Percentiles rank a stretch among this genome's conserved stretches.
Evolutionary conservation across 495 filamentous ascomycete species (phyloP).

Genomic region (Wilcoxina mikolae): DNA sequence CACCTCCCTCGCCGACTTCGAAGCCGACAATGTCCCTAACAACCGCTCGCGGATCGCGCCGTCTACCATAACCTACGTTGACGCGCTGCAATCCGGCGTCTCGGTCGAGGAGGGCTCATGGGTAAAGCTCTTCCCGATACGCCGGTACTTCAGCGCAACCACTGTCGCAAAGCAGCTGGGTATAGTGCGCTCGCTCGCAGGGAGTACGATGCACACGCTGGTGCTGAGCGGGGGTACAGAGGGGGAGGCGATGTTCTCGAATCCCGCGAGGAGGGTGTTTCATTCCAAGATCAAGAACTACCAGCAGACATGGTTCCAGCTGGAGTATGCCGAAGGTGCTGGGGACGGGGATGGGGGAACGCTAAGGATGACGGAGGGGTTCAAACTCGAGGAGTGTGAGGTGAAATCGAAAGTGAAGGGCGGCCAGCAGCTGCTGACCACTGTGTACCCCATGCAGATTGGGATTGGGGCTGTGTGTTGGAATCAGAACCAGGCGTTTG

Average conservation of each 20-base stretch:
- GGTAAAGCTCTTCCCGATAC: constrained; percentile 38
- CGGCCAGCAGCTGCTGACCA: constrained; percentile 29
- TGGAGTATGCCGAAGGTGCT: constrained; percentile 37
- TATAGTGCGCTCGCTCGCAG: constrained; percentile 32
- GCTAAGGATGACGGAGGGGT: constrained; percentile 46
- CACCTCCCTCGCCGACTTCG: constrained; percentile 39
- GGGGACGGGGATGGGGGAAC: constrained; percentile 28
- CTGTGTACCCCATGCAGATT: constrained; percentile 45
- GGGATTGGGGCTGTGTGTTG: constrained; percentile 45
- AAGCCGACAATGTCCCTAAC: constrained; percentile 36
- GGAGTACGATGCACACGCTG: constrained; percentile 39
- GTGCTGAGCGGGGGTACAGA: constrained; percentile 42
- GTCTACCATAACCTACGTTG: constrained; percentile 40
- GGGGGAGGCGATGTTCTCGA: constrained; percentile 41
- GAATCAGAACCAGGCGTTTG: constrained; percentile 49
- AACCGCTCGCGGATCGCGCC: constrained; percentile 40
- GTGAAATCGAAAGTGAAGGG: constrained; percentile 8
- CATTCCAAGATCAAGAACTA: constrained; percentile 40
- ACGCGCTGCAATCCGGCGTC: constrained; percentile 40
- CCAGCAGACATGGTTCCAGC: constrained; percentile 47
- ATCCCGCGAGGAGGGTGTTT: constrained; percentile 41
- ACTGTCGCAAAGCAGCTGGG: constrained; percentile 29
- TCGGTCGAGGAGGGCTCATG: constrained; percentile 45
- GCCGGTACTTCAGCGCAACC: constrained; percentile 42
- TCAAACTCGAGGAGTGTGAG: constrained; percentile 35